Base-by-base conservation (phyloP, 371 early-diverging fungal genomes). In the Mucor plumbeus region DNA sequence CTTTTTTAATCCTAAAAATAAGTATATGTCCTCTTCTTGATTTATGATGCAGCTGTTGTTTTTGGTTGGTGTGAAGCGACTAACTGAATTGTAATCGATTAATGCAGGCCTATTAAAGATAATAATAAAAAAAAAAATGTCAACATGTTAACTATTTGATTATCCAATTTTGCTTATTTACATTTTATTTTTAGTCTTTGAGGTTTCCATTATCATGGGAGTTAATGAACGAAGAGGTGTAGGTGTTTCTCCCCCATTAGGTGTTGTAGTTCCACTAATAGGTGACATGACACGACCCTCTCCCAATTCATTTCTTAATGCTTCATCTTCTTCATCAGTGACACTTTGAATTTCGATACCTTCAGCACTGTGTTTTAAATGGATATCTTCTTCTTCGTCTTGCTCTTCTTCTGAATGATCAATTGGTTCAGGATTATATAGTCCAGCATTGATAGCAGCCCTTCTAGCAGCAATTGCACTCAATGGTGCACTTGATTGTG, bases 391-490 rank as follows among this genome's bases (percentile, higher is more conserved):
- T 5, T 62, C 63, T 17, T 59, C 63, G 7, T 59, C 61, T 44
- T 63, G 40, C 13, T 70, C 66, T 1, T 40, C 31, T 40, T 48
- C 48, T 6, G 54, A 33, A 5, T 57, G 26, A 14, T 61, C 68
- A 1, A 59, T 62, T 38, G 36, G 47, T n/a, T 48, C 53, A 26
- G 62, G 48, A 10, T 54, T 72, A 21, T 68, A 68, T n/a, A 56
- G 36, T 0, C 73, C 73, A 36, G 69, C 47, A 9, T 48, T 38
- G 14, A 64, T 72, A 15, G 72, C 72, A 39, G 72, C 72, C 55
- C 44, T 44, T 55, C 73, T 38, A 10, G 73, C 73, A 9, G 69
- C 73, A 44, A 68, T 48, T 11, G 73, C 73, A 59, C 73, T 72
- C 38, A 72, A n/a, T 15, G 68, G 72, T 4, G 36, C 17, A 35